A percentile compares a stretch with the other conserved stretches of the same genome.
Evolutionary conservation across 805 yeast genomes (phyloP).

Genomic region (Wickerhamomyces bisporus): DNA sequence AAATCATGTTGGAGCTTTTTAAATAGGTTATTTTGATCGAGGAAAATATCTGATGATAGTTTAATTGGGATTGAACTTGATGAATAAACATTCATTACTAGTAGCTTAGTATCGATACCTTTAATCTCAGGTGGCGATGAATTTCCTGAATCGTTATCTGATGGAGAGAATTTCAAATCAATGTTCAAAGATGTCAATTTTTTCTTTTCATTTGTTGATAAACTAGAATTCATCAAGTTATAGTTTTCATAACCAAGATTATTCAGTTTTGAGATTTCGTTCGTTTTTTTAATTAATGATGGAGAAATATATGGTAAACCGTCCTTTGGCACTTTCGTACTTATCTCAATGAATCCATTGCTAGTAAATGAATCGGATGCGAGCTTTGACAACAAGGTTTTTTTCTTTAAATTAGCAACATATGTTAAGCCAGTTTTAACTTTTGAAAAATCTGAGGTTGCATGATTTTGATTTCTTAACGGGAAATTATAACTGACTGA

Average conservation of each 20-base stretch:
- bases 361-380: constrained; percentile 2
- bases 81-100: constrained; percentile 31
- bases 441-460: constrained; percentile 16
- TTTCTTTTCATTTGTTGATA: constrained; percentile 26
- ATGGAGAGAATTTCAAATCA: constrained; percentile 26
- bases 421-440: constrained; percentile 11
- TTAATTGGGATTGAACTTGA: constrained; percentile 36
- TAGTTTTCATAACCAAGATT: constrained; percentile 31
- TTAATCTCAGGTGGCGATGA: constrained; percentile 30
- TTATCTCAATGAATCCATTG: constrained; percentile 28
- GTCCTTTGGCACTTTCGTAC: constrained; percentile 27
- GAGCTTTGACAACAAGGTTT: constrained; percentile 2
- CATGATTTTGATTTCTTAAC: constrained; percentile 14
- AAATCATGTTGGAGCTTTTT: constrained; percentile 22
- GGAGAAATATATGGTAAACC: constrained; percentile 35
- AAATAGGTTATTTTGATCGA: constrained; percentile 19
- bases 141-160: constrained; percentile 25
- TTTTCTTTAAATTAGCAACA: constrained; percentile 1
- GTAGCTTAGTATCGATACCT: constrained; percentile 25
- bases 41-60: constrained; percentile 29
- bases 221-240: constrained; percentile 21
- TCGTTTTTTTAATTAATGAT: constrained; percentile 31
- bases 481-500: constrained; percentile 14
- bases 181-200: constrained; percentile 24
- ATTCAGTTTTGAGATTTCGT: constrained; percentile 28